Conservation (phyloP, 345 rosid species). For the Pistacia integerrima region DNA sequence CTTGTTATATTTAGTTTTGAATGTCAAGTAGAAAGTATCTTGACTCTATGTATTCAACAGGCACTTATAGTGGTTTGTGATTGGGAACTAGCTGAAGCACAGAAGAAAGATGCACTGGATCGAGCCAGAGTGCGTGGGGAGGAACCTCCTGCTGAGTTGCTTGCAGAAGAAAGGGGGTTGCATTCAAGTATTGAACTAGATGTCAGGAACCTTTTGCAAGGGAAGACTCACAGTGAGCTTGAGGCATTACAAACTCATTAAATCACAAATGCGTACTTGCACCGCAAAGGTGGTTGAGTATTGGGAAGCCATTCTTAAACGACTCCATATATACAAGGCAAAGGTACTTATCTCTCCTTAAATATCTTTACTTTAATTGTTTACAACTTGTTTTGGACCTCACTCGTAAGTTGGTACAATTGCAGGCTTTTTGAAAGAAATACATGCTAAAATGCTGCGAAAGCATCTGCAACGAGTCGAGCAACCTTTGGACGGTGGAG, state of each 20-base stretch:
- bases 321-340: conserved; percentile 90
- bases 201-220: conserved; percentile 74
- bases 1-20: background rate
- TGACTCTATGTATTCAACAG: conserved; percentile 38
- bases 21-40: background rate
- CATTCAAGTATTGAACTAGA: conserved; percentile 88
- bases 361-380: background rate
- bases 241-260: conserved; percentile 67
- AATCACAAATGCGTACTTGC: conserved; percentile 81
- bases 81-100: conserved; percentile 96
- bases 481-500: conserved; percentile 53
- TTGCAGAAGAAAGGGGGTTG: conserved; percentile 90
- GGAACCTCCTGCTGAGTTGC: conserved; percentile 88
- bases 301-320: conserved; percentile 94
- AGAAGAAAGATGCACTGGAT: conserved; percentile 82
- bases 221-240: conserved; percentile 74
- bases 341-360: conserved; percentile 51
- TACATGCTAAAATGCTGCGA: conserved; percentile 80
- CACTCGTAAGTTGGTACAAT: conserved; percentile 22
- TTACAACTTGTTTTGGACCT: conserved; percentile 7
- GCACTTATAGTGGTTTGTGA: conserved; percentile 87
- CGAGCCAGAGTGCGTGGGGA: conserved; percentile 96
- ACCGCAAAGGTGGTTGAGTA: conserved; percentile 95
- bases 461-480: conserved; percentile 78
- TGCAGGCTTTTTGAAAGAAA: conserved; percentile 90